Conservation (phyloP, 2,329 filamentous ascomycete species). For the Fonsecaea pedrosoi region DNA sequence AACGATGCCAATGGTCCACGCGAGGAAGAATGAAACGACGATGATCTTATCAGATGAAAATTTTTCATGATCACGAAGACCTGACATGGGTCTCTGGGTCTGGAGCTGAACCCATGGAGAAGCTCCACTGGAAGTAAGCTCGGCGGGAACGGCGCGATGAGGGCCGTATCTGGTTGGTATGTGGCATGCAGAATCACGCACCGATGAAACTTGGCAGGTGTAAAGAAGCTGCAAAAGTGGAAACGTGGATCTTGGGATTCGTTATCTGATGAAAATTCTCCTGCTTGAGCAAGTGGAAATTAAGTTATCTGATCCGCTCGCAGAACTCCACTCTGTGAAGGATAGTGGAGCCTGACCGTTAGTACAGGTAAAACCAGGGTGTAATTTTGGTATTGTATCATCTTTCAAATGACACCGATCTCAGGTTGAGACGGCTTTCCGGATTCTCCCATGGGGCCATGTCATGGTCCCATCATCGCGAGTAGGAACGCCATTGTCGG, state of each 20-base stretch:
- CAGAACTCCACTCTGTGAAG: not conserved
- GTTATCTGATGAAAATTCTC: constrained; percentile 5
- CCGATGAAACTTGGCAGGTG: not conserved
- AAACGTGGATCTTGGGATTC: not conserved
- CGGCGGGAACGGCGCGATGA: not conserved
- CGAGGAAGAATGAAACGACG: not conserved
- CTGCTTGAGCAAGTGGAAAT: constrained; percentile 6
- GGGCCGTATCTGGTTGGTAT: not conserved
- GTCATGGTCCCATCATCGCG: not conserved
- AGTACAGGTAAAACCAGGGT: not conserved
- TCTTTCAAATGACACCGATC: not conserved
- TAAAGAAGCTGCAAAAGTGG: constrained; percentile 3
- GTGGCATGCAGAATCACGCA: not conserved
- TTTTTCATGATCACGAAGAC: constrained; percentile 21
- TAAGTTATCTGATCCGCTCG: constrained; percentile 32
- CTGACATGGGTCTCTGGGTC: not conserved
- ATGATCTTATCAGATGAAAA: constrained; percentile 37
- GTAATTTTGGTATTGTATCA: not conserved
- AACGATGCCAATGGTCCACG: not conserved
- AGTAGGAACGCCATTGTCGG: not conserved
- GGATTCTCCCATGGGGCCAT: not conserved
- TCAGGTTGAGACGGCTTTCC: not conserved
- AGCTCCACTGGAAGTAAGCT: constrained; percentile 5
- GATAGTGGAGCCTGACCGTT: not conserved
- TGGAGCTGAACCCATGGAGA: not conserved